Conservation (phyloP, 2,329 filamentous ascomycete genomes). For the Penicillium digitatum region DNA sequence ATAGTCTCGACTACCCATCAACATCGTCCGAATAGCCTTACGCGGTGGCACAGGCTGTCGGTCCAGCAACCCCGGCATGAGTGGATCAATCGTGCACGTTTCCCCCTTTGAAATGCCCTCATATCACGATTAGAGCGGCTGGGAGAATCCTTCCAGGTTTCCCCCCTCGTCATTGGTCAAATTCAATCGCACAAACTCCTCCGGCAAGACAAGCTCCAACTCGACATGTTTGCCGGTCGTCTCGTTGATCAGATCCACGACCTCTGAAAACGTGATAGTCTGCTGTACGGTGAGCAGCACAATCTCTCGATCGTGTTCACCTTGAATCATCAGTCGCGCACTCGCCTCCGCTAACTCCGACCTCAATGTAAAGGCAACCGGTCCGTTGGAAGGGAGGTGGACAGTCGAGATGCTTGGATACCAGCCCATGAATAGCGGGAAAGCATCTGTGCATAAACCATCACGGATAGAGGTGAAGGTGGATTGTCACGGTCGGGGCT, state of each 20-base stretch:
- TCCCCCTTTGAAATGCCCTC: constrained; percentile 46
- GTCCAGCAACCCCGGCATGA: constrained; percentile 46
- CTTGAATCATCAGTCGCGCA: constrained; percentile 49
- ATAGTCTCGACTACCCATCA: constrained; percentile 35
- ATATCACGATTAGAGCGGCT: constrained; percentile 44
- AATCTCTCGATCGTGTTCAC: constrained; percentile 34
- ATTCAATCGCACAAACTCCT: constrained; percentile 34
- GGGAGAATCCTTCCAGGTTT: constrained; percentile 40
- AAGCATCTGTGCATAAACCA: constrained; percentile 58
- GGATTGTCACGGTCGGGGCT: neutral
- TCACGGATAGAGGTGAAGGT: constrained; percentile 54
- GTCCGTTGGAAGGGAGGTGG: constrained; percentile 39
- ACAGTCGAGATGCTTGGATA: constrained; percentile 34
- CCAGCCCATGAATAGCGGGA: constrained; percentile 54
- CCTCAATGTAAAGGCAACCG: constrained; percentile 50
- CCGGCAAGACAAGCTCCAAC: constrained; percentile 33
- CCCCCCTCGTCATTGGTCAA: constrained; percentile 35
- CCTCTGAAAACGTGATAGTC: constrained; percentile 33
- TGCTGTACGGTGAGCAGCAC: constrained; percentile 41
- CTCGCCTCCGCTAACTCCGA: constrained; percentile 55
- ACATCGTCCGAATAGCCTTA: constrained; percentile 29
- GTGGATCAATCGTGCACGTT: constrained; percentile 39
- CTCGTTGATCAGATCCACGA: constrained; percentile 40
- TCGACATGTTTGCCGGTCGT: constrained; percentile 32
- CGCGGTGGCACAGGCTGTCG: constrained; percentile 43